Evolutionary conservation across 2,329 filamentous ascomycete genomes (phyloP).

Genomic region (Calonectria fujianensis): DNA sequence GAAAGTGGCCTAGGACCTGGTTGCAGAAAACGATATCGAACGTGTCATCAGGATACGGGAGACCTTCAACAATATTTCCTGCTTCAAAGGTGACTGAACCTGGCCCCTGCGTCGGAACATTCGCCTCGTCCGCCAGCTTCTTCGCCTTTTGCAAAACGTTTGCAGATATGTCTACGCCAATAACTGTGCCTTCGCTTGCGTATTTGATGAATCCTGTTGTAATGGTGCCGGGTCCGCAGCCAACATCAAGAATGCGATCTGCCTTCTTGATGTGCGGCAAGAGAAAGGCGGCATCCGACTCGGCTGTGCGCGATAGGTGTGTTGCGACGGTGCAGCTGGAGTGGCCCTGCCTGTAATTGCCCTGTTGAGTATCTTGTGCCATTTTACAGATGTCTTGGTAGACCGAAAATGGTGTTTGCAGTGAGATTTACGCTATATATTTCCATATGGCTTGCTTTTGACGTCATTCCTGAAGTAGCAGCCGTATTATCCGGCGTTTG

Average conservation of each 20-base stretch:
- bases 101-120: not conserved
- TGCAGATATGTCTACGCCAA: constrained; percentile 44
- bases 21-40: constrained; percentile 28
- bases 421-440: not conserved
- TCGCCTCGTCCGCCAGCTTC: not conserved
- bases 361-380: constrained; percentile 16
- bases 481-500: not conserved
- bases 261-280: constrained; percentile 62
- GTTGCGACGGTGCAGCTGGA: constrained; percentile 61
- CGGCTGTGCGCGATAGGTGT: constrained; percentile 64
- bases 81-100: constrained; percentile 23
- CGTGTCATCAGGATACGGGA: constrained; percentile 4
- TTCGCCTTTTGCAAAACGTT: constrained; percentile 23
- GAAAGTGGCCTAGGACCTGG: constrained; percentile 60
- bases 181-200: constrained; percentile 57
- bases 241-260: constrained; percentile 67
- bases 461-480: not conserved
- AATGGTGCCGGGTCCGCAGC: constrained; percentile 70
- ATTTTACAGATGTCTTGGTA: constrained; percentile 25
- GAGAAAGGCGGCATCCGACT: constrained; percentile 65
- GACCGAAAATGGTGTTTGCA: not conserved
- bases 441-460: not conserved
- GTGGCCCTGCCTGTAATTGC: constrained; percentile 62
- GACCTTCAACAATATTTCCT: constrained; percentile 43
- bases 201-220: constrained; percentile 63